These are phyloP conservation scores for Rhododendron vialii DNA, from an alignment of 148 eudicot genomes.

Conservation along the genomic window DNA sequence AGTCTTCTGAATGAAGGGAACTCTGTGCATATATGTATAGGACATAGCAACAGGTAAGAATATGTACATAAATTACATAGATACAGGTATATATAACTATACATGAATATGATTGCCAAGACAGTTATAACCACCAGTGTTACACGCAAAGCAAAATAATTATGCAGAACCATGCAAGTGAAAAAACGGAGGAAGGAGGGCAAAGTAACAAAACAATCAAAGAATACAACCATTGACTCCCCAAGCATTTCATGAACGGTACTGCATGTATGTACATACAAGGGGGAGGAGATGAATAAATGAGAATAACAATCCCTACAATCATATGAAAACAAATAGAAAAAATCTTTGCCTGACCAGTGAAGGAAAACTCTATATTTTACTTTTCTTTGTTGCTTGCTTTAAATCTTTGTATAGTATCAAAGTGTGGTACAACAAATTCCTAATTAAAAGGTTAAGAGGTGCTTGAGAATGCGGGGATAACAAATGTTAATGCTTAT, in stretches of 20 bases:
- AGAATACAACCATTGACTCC: background rate
- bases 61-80: background rate
- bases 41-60: background rate
- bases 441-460: background rate
- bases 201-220: background rate
- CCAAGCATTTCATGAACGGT: background rate
- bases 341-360: background rate
- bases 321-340: background rate
- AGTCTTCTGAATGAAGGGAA: constrained; percentile 36
- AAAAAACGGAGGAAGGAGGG: background rate
- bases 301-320: background rate
- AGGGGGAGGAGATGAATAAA: background rate
- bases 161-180: background rate
- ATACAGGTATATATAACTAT: background rate
- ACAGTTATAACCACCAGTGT: background rate
- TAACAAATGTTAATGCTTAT: background rate
- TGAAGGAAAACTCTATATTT: background rate
- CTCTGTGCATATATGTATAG: constrained; percentile 22
- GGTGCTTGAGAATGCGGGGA: background rate
- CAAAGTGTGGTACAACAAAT: background rate
- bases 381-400: background rate
- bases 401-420: background rate
- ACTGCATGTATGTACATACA: background rate
- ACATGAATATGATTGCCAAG: background rate
- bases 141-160: background rate